Evolutionary conservation across 208 protist genomes (phyloP).

Genomic region (Trypanosoma cruzi): DNA sequence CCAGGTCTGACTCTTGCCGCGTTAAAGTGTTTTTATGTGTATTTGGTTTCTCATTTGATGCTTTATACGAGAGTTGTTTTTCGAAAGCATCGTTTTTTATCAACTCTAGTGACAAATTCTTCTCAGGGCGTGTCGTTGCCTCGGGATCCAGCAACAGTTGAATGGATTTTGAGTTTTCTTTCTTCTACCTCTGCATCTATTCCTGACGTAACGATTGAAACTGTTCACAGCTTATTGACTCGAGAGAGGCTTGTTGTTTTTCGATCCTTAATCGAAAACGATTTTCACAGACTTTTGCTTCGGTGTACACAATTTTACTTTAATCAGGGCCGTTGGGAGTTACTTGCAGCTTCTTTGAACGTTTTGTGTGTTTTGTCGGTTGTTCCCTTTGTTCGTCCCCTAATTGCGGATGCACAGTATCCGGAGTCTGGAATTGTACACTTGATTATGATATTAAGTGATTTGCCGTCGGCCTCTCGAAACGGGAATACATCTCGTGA

Average conservation of each 20-base stretch:
- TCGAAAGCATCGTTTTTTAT: constrained; percentile 75
- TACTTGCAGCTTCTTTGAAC: constrained; percentile 73
- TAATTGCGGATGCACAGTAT: constrained; percentile 63
- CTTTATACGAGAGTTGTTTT: constrained; percentile 84
- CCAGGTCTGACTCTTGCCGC: constrained; percentile 51
- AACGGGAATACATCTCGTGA: constrained; percentile 71
- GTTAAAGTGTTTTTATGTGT: constrained; percentile 79
- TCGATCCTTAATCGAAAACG: constrained; percentile 60
- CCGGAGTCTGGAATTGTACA: constrained; percentile 77
- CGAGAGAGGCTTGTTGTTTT: constrained; percentile 57
- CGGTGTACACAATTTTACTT: constrained; percentile 81
- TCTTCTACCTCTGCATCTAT: constrained; percentile 45
- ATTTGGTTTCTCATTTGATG: constrained; percentile 83
- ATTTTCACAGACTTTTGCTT: constrained; percentile 70
- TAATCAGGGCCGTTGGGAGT: constrained; percentile 75
- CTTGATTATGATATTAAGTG: constrained; percentile 76
- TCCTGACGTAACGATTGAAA: constrained; percentile 72
- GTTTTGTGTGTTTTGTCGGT: constrained; percentile 74
- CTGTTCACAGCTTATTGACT: constrained; percentile 76
- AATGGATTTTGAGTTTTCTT: constrained; percentile 72
- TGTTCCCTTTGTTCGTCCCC: constrained; percentile 66
- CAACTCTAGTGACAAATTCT: constrained; percentile 65
- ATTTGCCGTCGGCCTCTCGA: constrained; percentile 58
- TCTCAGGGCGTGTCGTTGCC: constrained; percentile 66
- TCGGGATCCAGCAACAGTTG: constrained; percentile 64